These are phyloP conservation scores for Primulina tabacum DNA, from an alignment of 257 asterid genomes.

Conservation along the genomic window DNA sequence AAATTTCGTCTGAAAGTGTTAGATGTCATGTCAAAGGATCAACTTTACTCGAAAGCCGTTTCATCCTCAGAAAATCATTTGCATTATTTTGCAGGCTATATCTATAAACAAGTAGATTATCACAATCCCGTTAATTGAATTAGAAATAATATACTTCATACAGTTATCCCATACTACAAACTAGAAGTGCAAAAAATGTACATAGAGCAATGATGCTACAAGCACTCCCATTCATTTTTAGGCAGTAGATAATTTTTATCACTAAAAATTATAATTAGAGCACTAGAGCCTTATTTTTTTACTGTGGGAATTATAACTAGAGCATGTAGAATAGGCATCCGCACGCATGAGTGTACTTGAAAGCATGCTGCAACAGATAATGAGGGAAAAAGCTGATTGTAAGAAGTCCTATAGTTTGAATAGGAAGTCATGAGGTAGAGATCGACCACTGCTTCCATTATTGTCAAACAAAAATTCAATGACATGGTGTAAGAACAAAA, in stretches of 20 bases:
- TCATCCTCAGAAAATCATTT: not conserved
- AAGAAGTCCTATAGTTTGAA: conserved; percentile 1
- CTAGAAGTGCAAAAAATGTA: conserved; percentile 1
- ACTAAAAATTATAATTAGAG: not conserved
- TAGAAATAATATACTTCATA: not conserved
- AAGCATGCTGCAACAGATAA: conserved; percentile 1
- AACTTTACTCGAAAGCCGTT: conserved; percentile 5
- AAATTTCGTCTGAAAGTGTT: not conserved
- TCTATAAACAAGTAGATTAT: not conserved
- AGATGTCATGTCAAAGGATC: conserved; percentile 9
- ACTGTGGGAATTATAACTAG: not conserved
- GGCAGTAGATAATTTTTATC: too few relatives aligned
- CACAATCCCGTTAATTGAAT: conserved; percentile 7
- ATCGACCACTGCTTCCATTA: conserved; percentile 21
- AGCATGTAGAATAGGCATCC: not conserved
- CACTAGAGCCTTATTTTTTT: not conserved
- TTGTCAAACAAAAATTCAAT: conserved; percentile 8
- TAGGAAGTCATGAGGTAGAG: conserved; percentile 9
- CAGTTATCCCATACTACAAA: conserved; percentile 12
- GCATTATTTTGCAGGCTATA: conserved; percentile 3
- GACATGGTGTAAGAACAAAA: conserved; percentile 11
- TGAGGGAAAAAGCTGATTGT: not conserved
- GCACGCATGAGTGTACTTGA: not conserved
- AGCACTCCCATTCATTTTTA: not conserved
- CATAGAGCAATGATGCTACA: conserved; percentile 5